Base-by-base conservation (phyloP, 148 eudicot genomes). In the Gaultheria prostrata region DNA sequence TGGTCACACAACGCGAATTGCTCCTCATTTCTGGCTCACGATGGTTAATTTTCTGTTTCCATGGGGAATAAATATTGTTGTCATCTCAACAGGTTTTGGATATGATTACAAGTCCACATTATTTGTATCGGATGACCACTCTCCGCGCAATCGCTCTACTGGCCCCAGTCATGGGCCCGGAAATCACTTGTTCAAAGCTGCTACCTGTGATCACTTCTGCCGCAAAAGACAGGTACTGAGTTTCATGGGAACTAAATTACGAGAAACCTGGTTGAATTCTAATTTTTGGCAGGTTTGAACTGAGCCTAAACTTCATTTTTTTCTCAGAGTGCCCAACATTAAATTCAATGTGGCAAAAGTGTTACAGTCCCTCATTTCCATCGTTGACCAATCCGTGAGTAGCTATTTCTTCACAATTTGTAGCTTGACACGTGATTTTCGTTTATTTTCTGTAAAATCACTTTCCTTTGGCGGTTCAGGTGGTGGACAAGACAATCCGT, bases 121-220 rank as follows among this genome's bases (percentile, higher is more conserved):
- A 97, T 80, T 86, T 97, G 80, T 95, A 97, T 54, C 94, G 99
- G 82, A 97, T 95, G 99, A 95, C 95, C 43, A 90, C 95, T 79
- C 91, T 97, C 59, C 91, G 91, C 77, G 95, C 99, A 63, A 84
- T 95, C 77, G 95, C 99, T 78, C 87, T 97, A 77, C 92, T 97
- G 82, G 99, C 99, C 85, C 98, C 99, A 75, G 98, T 97, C 69
- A 90, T 97, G 95, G 99, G 98, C 82, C 82, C 98, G 13, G 99
- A 97, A 84, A 95, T 97, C 49, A 95, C 99, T 10, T 93, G 98
- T 87, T 90, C 95, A 24, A 93, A 89, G 69, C 85, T 97, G 84
- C 88, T 97, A 81, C 99, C 98, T 10, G 97, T 95, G 51, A 90
- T 97, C 57, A 79, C 91, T 84, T 82, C 86, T 63, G 92, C 94